Evolutionary conservation across 176 grass and related monocot species (phyloP), one percentile per base, ranked within the genome.

Genomic region (Triticum turgidum): DNA sequence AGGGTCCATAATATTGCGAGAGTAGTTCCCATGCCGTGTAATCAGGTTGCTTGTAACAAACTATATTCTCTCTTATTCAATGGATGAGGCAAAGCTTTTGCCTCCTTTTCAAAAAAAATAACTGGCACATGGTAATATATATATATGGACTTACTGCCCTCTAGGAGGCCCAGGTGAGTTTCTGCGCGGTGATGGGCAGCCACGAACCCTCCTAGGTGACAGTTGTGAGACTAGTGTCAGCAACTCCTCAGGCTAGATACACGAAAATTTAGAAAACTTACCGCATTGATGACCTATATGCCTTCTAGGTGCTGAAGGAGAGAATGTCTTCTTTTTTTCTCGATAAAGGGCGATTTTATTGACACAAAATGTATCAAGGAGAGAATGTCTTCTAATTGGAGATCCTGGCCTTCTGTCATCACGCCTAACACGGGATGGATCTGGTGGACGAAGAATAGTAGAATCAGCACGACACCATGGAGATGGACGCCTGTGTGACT

Each of bases 191-290:
- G 92, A 64, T 83, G 88, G 96, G 22, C 91, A 93, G 34, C 95
- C 89, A 86, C 95, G 88, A 25, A 84, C 83, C 78, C 96, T 94
- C 88, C 96, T 95, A 83, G 91, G 93, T 87, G 96, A 95, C 64
- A 70, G 63, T 84, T 65, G 58, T 27, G 14, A 84, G 51, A 84
- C 71, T 24, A 70, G 17, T 10, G 32, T 86, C 64, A 92, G 61
- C 25, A 68, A 27, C 77, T 72, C 65, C 42, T 44, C 1, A 77
- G 1, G 18, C 5, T 63, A 88, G n/a, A 66, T 35, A 47, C 18
- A 86, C 22, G 9, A 25, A 30, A 30, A 30, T 30, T 30, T 30
- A 30, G 29, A 30, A 30, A 30, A 30, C 29, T 30, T 30, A 30
- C 29, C 29, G 29, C 29, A 30, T 30, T 30, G 29, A 30, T 30